A percentile compares a stretch with the other conserved stretches of the same genome.
Conservation (phyloP, 768 basidiomycete species). For the Clavaria fumosa region DNA sequence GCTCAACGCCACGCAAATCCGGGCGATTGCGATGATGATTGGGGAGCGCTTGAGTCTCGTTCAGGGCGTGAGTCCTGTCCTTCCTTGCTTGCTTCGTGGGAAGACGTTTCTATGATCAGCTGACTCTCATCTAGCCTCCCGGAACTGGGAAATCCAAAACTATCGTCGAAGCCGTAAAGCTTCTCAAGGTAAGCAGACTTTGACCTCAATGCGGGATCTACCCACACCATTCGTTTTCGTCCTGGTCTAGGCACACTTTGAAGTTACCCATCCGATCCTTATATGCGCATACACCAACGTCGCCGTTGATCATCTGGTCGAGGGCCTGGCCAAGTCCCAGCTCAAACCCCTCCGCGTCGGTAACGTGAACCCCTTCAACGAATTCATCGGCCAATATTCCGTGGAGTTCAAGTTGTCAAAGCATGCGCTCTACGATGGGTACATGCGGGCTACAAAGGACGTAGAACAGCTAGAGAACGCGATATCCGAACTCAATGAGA, state of each 20-base stretch:
- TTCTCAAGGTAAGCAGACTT: slow-evolving; percentile 45
- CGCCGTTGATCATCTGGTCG: slow-evolving; percentile 82
- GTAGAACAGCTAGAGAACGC: slow-evolving; percentile 20
- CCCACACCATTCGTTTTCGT: slow-evolving; percentile 4
- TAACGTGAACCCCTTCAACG: slow-evolving; percentile 39
- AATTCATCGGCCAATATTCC: slow-evolving; percentile 38
- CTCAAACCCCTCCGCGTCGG: slow-evolving; percentile 70
- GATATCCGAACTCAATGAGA: slow-evolving; percentile 11
- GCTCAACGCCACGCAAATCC: slow-evolving; percentile 63
- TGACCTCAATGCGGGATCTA: background rate
- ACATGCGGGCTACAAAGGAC: slow-evolving; percentile 27
- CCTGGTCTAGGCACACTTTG: slow-evolving; percentile 62
- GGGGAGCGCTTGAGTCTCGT: slow-evolving; percentile 64
- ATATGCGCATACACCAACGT: slow-evolving; percentile 93
- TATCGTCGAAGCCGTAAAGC: slow-evolving; percentile 67
- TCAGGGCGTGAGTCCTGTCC: slow-evolving; percentile 52
- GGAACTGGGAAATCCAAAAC: slow-evolving; percentile 91
- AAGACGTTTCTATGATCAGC: too few species aligned
- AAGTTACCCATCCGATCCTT: slow-evolving; percentile 69
- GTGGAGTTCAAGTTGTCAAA: slow-evolving; percentile 45
- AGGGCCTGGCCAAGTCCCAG: slow-evolving; percentile 44
- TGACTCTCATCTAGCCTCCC: slow-evolving; percentile 41
- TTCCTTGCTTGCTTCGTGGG: background rate
- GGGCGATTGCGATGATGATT: slow-evolving; percentile 80
- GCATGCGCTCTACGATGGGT: slow-evolving; percentile 38